Conservation (phyloP, 257 asterid species). For the Primulina tabacum region DNA sequence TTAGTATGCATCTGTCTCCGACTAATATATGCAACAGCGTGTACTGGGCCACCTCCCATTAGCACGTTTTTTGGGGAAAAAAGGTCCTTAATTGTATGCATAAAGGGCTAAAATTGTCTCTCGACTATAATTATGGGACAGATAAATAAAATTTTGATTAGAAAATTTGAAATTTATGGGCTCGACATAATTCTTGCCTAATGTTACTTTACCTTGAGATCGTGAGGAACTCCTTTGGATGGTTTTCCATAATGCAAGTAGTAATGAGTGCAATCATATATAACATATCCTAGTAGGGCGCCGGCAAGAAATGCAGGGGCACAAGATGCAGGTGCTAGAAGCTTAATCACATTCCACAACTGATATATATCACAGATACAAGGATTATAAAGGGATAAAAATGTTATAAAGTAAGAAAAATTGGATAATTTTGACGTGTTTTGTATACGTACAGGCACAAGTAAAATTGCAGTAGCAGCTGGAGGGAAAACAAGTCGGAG, state of each 20-base stretch:
- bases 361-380: conserved; percentile 27
- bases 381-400: neutral
- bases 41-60: neutral
- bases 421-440: neutral
- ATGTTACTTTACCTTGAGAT: conserved; percentile 52
- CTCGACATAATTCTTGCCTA: neutral
- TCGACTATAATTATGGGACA: neutral
- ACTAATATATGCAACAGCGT: neutral
- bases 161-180: no score
- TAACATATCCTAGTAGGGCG: conserved; percentile 61
- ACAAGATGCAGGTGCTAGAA: conserved; percentile 38
- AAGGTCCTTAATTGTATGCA: neutral
- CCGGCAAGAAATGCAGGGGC: conserved; percentile 66
- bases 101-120: neutral
- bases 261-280: conserved; percentile 83
- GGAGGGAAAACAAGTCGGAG: conserved; percentile 62
- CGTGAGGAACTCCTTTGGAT: conserved; percentile 41
- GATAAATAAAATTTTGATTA: no score
- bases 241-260: conserved; percentile 80
- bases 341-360: conserved; percentile 57
- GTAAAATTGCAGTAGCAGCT: conserved; percentile 43
- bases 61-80: neutral
- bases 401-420: neutral
- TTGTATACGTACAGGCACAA: conserved; percentile 31
- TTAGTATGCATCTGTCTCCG: neutral